These are phyloP conservation scores for Mucor lusitanicus DNA, from an alignment of 371 early-diverging fungal species.

Conservation along the genomic window DNA sequence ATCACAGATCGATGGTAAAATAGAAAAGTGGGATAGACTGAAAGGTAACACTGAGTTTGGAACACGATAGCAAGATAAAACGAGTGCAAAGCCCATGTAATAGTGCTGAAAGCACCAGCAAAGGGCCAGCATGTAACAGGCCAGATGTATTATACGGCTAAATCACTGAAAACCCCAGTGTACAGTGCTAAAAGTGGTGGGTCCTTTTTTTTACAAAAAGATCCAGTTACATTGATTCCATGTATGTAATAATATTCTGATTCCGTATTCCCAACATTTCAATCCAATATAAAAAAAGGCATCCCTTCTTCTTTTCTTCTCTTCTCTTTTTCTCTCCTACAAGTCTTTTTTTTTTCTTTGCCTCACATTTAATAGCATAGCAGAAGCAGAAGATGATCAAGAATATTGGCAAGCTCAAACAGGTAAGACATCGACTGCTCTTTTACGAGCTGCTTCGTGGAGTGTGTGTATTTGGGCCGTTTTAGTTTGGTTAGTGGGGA, in stretches of 20 bases:
- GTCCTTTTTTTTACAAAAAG: neutral
- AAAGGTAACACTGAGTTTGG: too few species aligned
- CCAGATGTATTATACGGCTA: neutral
- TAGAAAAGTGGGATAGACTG: too few species aligned
- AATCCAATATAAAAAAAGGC: neutral
- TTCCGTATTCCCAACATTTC: slow-evolving; percentile 6
- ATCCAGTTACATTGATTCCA: neutral
- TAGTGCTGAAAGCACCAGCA: too few species aligned
- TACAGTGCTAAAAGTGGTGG: neutral
- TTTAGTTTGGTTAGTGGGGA: neutral
- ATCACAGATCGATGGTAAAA: neutral
- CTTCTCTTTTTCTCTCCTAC: neutral
- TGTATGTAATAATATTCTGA: slow-evolving; percentile 1
- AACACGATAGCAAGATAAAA: too few species aligned
- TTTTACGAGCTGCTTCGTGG: neutral
- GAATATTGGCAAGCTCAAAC: slow-evolving; percentile 72
- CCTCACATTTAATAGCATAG: neutral
- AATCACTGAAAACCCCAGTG: neutral
- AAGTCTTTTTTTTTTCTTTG: neutral
- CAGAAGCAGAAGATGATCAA: slow-evolving; percentile 48
- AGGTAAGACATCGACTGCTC: slow-evolving; percentile 39
- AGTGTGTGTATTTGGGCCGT: neutral
- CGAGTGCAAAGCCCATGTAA: too few species aligned
- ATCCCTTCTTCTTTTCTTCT: slow-evolving; percentile 4
- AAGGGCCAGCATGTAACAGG: too few species aligned